Conservation (phyloP, 1,139 yeast genomes). For the Scheffersomyces stambukii region DNA sequence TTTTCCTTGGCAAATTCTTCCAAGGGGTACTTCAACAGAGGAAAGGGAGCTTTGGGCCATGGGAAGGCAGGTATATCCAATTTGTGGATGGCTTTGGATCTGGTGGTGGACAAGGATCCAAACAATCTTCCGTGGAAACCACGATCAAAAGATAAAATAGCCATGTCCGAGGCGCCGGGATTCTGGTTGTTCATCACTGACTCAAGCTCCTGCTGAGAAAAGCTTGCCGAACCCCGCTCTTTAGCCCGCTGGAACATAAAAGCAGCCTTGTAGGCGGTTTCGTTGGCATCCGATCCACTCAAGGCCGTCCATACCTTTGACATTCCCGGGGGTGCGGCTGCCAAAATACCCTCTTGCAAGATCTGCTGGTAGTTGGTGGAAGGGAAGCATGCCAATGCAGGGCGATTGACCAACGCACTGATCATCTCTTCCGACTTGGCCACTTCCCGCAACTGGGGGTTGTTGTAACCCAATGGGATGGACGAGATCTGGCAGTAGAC, state of each 20-base stretch:
- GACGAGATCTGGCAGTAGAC: slow-evolving; percentile 73
- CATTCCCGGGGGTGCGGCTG: slow-evolving; percentile 70
- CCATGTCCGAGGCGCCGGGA: slow-evolving; percentile 69
- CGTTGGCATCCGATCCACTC: slow-evolving; percentile 75
- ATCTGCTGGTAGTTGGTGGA: slow-evolving; percentile 49
- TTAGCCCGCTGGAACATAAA: slow-evolving; percentile 66
- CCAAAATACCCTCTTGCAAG: slow-evolving; percentile 51
- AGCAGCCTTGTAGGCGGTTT: slow-evolving; percentile 74
- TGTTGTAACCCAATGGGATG: slow-evolving; percentile 71
- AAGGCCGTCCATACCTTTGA: slow-evolving; percentile 64
- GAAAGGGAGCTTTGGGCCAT: slow-evolving; percentile 78
- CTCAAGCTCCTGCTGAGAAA: slow-evolving; percentile 51
- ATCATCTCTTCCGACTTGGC: slow-evolving; percentile 66
- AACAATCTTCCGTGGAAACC: slow-evolving; percentile 77
- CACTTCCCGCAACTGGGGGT: slow-evolving; percentile 60
- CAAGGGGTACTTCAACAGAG: slow-evolving; percentile 61
- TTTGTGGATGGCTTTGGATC: slow-evolving; percentile 74
- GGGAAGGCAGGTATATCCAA: slow-evolving; percentile 71
- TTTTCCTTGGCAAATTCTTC: slow-evolving; percentile 49
- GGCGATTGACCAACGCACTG: slow-evolving; percentile 65
- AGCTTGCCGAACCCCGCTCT: slow-evolving; percentile 51
- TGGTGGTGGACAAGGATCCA: slow-evolving; percentile 68
- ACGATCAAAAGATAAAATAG: slow-evolving; percentile 62
- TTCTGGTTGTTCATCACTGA: slow-evolving; percentile 62
- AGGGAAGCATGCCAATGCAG: slow-evolving; percentile 75